Base-by-base conservation (phyloP, 805 yeast species). In the Candida dendrica region DNA sequence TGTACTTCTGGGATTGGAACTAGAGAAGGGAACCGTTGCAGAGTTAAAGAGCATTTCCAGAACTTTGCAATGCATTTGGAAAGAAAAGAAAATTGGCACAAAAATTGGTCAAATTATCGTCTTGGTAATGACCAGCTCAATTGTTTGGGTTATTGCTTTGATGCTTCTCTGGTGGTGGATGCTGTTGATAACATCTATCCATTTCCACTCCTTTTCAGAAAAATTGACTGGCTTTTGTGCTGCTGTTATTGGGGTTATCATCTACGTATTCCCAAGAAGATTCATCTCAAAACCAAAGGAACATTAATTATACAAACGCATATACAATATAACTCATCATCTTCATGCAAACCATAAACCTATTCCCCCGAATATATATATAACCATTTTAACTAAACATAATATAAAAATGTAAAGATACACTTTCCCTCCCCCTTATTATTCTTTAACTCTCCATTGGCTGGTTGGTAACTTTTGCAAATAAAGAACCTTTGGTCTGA, bases 191-290 rank as follows among this genome's bases (percentile, higher is more conserved):
- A 91, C 98, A 1, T 74, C 84, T 44, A 70, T 84, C 14, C 84
- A 86, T 56, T 91, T 89, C 74, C 98, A 93, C 62, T 79, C 93
- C 0, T 59, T 84, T 22, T 47, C 64, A 4, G 98, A 90, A 56
- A 89, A 88, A 55, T 44, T 84, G 2, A 74, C 78, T 19, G 96
- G 96, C 1, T 61, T 84, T 36, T 18, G 73, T 4, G 78, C 79
- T 62, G 88, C 88, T 15, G 75, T 73, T 56, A 34, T 71, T 20
- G 79, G 74, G 15, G 58, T 71, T 9, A 19, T 59, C 6, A 54
- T 62, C 4, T 70, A 75, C 14, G 71, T 76, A 46, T 45, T 59
- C 8, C 71, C 71, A 3, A 49, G 71, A 47, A 17, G 32, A 29
- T 40, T n/a, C 18, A 33, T 6, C 7, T n/a, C 22, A 13, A 32